Evolutionary conservation across 2,329 filamentous ascomycete species (phyloP), one percentile per base, ranked within the genome.

Genomic region (Trichoderma breve): DNA sequence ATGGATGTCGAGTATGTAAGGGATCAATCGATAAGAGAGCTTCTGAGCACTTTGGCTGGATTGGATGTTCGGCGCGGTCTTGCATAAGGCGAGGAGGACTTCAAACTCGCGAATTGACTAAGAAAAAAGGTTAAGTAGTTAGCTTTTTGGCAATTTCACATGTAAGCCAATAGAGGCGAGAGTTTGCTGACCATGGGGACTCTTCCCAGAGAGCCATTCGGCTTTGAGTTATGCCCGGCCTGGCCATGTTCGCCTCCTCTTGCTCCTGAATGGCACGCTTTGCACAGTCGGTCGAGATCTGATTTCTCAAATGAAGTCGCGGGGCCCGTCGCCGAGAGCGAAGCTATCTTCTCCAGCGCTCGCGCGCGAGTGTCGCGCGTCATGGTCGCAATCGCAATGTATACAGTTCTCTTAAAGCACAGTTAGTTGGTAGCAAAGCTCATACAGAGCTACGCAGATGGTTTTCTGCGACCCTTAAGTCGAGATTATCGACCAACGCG

Each of bases 81-180:
- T 95, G 85, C 95, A 98, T 30, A 99, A 86, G 57, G 96, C 94
- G 30, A 98, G 84, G 30, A 99, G 87, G 68, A 97, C 93, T 81
- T 99, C 95, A 76, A 97, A 91, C 85, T 99, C 97, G 77, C 93
- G 91, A 69, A 95, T 90, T 68, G 91, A 93, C 94, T 97, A 79
- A 43, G 39, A n/a, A 60, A 26, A 67, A 72, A 36, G 63, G 71
- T 79, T 75, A 43, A 28, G 21, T 47, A 47, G 26, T 24, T 53
- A 66, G n/a, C 62, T 67, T 26, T 47, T 21, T 51, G 43, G n/a
- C 18, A n/a, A 5, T 32, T 68, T n/a, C 64, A 67, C 43, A 26
- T 69, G 53, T 34, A 32, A 69, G 43, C 24, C 18, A 26, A 12
- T 36, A 34, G 63, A 55, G 24, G 34, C 18, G 43, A 43, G 61